A percentile compares a stretch with the other conserved stretches of the same genome.
phyloP scores from a whole-genome alignment of 108 stramenopile genomes.

The Nitzschia inconspicua region DNA sequence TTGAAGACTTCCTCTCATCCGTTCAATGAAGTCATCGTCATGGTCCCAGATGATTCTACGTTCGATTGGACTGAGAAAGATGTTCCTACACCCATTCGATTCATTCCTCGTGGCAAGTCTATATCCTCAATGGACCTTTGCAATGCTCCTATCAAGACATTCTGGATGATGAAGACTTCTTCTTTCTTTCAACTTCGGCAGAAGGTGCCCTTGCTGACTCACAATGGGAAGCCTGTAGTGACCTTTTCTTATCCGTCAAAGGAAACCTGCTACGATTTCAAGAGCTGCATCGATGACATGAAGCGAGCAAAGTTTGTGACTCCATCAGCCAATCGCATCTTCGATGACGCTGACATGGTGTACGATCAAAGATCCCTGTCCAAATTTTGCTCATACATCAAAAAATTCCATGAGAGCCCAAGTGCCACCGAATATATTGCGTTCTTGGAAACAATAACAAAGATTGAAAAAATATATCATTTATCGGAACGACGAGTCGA shows the following conservation, averaged over 20 bases:
- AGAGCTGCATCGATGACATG: slow-evolving; percentile 49
- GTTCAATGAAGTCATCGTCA: slow-evolving; percentile 54
- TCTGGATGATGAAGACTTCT: slow-evolving; percentile 74
- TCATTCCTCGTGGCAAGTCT: slow-evolving; percentile 25
- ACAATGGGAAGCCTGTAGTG: slow-evolving; percentile 55
- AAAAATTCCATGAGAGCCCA: too few species aligned
- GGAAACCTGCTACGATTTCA: slow-evolving; percentile 55
- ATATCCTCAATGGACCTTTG: slow-evolving; percentile 67
- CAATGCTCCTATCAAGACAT: slow-evolving; percentile 51
- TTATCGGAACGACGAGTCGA: too few species aligned
- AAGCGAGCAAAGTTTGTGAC: slow-evolving; percentile 61
- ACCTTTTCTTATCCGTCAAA: slow-evolving; percentile 52
- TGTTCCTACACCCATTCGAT: slow-evolving; percentile 43
- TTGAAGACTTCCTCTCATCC: slow-evolving; percentile 65
- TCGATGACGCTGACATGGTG: too few species aligned
- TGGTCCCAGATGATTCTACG: slow-evolving; percentile 42
- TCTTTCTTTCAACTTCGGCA: slow-evolving; percentile 59
- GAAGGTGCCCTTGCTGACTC: slow-evolving; percentile 64
- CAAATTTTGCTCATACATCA: too few species aligned
- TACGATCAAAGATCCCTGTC: too few species aligned
- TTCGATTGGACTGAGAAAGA: slow-evolving; percentile 37
- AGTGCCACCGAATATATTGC: too few species aligned
- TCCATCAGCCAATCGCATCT: too few species aligned
- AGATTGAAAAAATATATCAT: too few species aligned
- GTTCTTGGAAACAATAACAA: too few species aligned